Base-by-base conservation (phyloP, 805 yeast genomes). In the Zygotorulaspora florentina region DNA sequence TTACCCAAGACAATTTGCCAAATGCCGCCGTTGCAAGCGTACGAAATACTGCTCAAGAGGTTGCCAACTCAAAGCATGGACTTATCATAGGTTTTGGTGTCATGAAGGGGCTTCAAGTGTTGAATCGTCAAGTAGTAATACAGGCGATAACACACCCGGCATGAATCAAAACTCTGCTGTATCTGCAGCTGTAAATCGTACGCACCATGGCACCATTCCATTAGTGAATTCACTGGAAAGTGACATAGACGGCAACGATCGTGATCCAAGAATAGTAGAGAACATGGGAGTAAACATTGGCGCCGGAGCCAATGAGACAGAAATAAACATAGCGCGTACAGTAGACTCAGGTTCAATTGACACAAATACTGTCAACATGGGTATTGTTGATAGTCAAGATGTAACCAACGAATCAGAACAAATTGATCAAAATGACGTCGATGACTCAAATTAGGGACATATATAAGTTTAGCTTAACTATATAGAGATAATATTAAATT, bases 31-130 rank as follows among this genome's bases (percentile, higher is more conserved):
- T 39, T 91, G 99, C 67, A 88, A 91, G 64, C 73, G 97, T 48
- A 90, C 98, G 3, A 93, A 93, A 68, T 91, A 91, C 64, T 91
- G 99, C 64, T 84, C 95, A 8, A 79, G 91, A 55, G 88, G 84
- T 44, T 91, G 99, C 65, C 99, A 91, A 67, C 75, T 87, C 57
- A 77, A 76, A 53, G 95, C 97, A 0, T 91, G 98, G 98, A 77
- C 79, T 12, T 87, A 84, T 61, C 99, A 91, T 71, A 79, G 93
- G 55, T 87, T 87, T 64, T 91, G 99, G 99, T 91, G 99, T 64
- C 77, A 80, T 38, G 80, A 67, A 47, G 66, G 71, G 29, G 64
- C 65, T 30, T 58, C 68, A n/a, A 51, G 57, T 3, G 43, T 55
- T 36, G 43, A 58, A n/a, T 54, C 59, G 27, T 37, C 57, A 1